Percentiles rank a stretch among this genome's conserved stretches.
Conservation (phyloP, 1,139 yeast species). For the Saccharomycopsis hybrid region DNA sequence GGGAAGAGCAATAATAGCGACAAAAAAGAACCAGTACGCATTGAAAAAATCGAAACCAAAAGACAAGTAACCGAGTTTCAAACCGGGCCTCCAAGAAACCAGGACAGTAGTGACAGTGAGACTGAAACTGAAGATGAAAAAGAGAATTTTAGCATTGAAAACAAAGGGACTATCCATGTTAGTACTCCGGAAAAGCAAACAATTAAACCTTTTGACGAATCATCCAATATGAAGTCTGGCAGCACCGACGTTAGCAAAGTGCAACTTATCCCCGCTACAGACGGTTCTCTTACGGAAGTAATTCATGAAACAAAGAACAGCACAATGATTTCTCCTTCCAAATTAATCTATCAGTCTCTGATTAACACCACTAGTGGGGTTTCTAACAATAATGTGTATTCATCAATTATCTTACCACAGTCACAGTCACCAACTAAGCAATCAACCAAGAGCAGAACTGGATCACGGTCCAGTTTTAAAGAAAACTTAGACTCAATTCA, state of each 20-base stretch:
- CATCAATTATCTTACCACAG: constrained; percentile 13
- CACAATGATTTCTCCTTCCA: constrained; percentile 7
- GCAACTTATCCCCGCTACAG: background rate
- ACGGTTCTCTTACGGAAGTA: background rate
- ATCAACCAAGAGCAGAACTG: background rate
- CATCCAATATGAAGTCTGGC: background rate
- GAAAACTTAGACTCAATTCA: background rate
- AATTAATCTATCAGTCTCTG: constrained; percentile 6
- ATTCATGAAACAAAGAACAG: background rate
- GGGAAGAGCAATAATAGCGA: too few relatives aligned
- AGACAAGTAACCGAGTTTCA: too few relatives aligned
- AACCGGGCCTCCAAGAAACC: background rate
- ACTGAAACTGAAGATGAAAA: background rate
- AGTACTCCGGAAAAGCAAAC: background rate
- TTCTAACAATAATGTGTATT: constrained; percentile 8
- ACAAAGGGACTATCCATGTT: background rate
- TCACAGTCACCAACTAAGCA: background rate
- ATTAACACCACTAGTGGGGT: constrained; percentile 9
- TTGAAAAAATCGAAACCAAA: too few relatives aligned
- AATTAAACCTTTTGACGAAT: background rate
- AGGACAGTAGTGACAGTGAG: background rate
- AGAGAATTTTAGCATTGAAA: background rate
- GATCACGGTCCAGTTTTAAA: constrained; percentile 1
- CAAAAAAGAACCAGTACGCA: too few relatives aligned
- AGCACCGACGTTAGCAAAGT: background rate